Evolutionary conservation across 2,329 filamentous ascomycete genomes (phyloP).

Genomic region (Beauveria bassiana): DNA sequence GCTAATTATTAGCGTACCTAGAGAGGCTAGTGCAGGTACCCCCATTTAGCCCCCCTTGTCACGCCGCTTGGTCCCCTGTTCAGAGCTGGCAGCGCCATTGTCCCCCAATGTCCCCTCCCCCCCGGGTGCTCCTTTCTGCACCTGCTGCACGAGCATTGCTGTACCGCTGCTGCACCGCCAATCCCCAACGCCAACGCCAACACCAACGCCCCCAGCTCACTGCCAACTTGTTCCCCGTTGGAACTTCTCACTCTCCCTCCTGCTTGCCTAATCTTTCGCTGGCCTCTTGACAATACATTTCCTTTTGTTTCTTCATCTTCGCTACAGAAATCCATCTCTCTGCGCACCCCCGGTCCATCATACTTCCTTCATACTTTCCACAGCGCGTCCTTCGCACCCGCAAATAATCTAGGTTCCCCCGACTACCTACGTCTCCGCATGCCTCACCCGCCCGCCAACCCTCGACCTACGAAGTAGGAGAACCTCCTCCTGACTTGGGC

Average conservation of each 20-base stretch:
- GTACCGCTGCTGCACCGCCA: not conserved
- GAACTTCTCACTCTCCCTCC: not conserved
- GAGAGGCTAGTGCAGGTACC: too few species aligned
- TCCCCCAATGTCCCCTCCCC: too few species aligned
- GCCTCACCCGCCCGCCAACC: not conserved
- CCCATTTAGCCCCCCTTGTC: too few species aligned
- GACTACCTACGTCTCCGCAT: constrained; percentile 9
- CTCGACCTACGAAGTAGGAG: not conserved
- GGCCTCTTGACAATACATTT: not conserved
- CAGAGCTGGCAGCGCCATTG: too few species aligned
- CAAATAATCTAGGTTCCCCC: constrained; percentile 4
- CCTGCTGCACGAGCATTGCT: too few species aligned
- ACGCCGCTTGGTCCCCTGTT: too few species aligned
- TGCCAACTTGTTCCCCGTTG: not conserved
- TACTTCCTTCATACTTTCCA: not conserved
- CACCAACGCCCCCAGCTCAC: not conserved
- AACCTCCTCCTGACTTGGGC: not conserved
- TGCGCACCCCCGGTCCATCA: not conserved
- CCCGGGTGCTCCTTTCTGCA: too few species aligned
- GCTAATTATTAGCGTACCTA: too few species aligned
- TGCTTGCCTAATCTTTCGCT: not conserved
- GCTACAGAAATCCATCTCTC: not conserved
- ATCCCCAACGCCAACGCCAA: not conserved
- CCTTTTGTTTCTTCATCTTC: not conserved
- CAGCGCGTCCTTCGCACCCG: not conserved